A percentile compares a stretch with the other conserved stretches of the same genome.
Evolutionary conservation across 208 protist genomes (phyloP).

Genomic region (Acanthamoeba culbertsoni): DNA sequence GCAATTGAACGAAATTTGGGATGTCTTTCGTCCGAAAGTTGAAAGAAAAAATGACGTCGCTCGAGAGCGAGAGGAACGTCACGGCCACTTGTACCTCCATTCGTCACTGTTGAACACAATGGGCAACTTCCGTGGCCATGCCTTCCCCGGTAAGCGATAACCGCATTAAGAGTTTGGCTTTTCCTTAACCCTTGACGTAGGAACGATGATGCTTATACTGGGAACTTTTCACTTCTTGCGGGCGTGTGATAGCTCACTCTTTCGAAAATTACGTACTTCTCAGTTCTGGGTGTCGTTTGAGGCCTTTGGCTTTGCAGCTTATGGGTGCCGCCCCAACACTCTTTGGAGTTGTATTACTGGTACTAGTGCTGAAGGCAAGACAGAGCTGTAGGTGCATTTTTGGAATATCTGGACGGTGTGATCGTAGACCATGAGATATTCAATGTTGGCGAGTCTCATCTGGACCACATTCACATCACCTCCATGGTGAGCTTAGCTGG

Average conservation of each 20-base stretch:
- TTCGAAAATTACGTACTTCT: background rate
- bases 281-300: conserved; percentile 50
- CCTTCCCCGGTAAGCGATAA: background rate
- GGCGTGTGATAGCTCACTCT: background rate
- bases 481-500: conserved; percentile 29
- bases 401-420: conserved; percentile 31
- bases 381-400: background rate
- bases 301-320: conserved; percentile 19
- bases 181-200: too few species aligned
- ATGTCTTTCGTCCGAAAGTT: too few species aligned
- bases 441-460: conserved; percentile 15
- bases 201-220: conserved; percentile 44
- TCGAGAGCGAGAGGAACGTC: too few species aligned
- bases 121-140: conserved; percentile 52
- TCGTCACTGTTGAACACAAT: background rate
- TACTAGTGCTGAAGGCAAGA: background rate
- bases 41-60: too few species aligned
- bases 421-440: conserved; percentile 15
- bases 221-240: conserved; percentile 9
- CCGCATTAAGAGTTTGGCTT: background rate
- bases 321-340: background rate
- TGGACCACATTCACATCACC: conserved; percentile 48
- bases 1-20: too few species aligned
- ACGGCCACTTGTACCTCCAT: too few species aligned
- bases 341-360: background rate